Conservation (phyloP, 2,329 filamentous ascomycete species). For the Rugonectria rugulosa region DNA sequence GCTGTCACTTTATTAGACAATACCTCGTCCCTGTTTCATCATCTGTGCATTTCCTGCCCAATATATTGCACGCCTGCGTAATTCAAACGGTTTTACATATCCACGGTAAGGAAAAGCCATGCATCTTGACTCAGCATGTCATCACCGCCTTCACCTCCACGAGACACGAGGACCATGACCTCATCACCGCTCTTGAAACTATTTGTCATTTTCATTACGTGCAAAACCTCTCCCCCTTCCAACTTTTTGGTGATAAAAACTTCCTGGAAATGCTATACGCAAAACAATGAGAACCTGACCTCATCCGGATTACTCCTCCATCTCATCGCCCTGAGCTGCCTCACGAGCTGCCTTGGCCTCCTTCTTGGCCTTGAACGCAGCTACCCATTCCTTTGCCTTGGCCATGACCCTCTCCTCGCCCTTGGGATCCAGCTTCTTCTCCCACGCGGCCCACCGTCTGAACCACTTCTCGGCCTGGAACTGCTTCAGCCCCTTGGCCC, state of each 20-base stretch:
- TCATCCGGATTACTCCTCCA: constrained; percentile 41
- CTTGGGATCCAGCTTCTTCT: constrained; percentile 74
- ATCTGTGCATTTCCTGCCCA: no score
- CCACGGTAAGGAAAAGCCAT: no score
- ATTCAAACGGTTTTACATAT: no score
- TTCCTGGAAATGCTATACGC: constrained; percentile 37
- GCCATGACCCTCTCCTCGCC: constrained; percentile 74
- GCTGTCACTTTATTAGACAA: no score
- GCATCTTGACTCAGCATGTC: no score
- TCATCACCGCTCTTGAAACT: background rate
- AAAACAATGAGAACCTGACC: constrained; percentile 26
- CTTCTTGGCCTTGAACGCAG: constrained; percentile 55
- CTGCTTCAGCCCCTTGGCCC: constrained; percentile 76
- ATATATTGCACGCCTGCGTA: no score
- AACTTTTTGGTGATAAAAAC: constrained; percentile 35
- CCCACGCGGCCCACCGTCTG: constrained; percentile 90
- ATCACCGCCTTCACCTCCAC: no score
- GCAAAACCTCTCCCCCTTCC: constrained; percentile 2
- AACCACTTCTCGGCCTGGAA: constrained; percentile 88
- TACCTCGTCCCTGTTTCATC: no score
- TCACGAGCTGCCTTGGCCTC: constrained; percentile 45
- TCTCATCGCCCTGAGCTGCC: constrained; percentile 44
- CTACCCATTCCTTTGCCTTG: constrained; percentile 75
- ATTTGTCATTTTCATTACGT: constrained; percentile 14
- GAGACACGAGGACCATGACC: background rate